These are phyloP conservation scores for Crotalaria pallida DNA, from an alignment of 306 rosid genomes.

Conservation along the genomic window DNA sequence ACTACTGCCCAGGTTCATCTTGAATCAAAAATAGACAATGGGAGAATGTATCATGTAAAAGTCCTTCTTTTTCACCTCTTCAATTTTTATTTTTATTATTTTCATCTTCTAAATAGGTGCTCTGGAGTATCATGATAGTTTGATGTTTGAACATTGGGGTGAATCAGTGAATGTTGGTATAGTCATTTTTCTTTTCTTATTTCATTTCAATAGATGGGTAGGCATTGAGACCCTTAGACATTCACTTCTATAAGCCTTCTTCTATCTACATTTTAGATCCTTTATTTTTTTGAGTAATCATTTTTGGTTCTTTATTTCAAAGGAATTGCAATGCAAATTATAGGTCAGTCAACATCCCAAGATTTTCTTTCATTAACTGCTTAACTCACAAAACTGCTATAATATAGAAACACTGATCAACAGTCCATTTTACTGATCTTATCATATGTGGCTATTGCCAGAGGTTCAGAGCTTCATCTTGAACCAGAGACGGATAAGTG, in stretches of 20 bases:
- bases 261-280: not conserved
- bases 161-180: conserved; percentile 7
- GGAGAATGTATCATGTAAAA: conserved; percentile 15
- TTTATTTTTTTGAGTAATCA: no score
- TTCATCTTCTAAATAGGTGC: conserved; percentile 32
- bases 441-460: no score
- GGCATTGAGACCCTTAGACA: not conserved
- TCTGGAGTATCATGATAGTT: conserved; percentile 17
- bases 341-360: not conserved
- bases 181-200: not conserved
- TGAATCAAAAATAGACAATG: conserved; percentile 6
- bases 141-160: conserved; percentile 1
- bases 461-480: no score
- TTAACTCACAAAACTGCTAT: not conserved
- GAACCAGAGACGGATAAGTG: no score
- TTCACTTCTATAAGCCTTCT: not conserved
- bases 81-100: conserved; percentile 12
- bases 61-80: conserved; percentile 16
- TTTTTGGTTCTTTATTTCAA: not conserved
- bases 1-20: conserved; percentile 4
- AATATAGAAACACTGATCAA: no score
- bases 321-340: not conserved
- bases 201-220: not conserved
- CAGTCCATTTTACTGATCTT: no score
- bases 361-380: not conserved